Evolutionary conservation across 1,284 basidiomycete genomes (phyloP).

Genomic region (Coriolopsis trogii): DNA sequence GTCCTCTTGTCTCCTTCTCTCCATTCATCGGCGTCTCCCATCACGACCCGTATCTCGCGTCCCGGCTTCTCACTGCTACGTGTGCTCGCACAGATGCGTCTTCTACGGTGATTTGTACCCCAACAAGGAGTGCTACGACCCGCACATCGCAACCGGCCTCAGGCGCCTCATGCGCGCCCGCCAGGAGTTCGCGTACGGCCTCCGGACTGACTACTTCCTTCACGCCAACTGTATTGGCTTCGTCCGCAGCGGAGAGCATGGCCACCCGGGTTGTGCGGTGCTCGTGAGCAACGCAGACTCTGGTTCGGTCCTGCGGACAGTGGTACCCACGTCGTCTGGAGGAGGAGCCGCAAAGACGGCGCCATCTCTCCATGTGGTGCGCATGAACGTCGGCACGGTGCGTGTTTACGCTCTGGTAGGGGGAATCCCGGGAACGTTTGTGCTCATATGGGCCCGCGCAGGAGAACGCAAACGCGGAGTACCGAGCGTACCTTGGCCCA

Average conservation of each 20-base stretch:
- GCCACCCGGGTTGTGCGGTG: constrained; percentile 59
- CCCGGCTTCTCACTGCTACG: neutral
- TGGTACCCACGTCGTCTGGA: neutral
- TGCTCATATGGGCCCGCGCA: constrained; percentile 26
- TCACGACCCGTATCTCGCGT: neutral
- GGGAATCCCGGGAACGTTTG: neutral
- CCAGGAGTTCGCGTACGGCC: constrained; percentile 66
- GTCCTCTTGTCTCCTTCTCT: neutral
- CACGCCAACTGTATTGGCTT: constrained; percentile 73
- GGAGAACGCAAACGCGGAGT: constrained; percentile 46
- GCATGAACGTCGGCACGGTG: constrained; percentile 67
- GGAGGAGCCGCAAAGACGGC: constrained; percentile 9
- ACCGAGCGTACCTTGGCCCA: constrained; percentile 49
- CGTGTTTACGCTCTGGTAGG: constrained; percentile 29
- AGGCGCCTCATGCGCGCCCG: constrained; percentile 58
- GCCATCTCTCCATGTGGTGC: constrained; percentile 44
- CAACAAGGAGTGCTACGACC: constrained; percentile 65
- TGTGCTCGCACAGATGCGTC: constrained; percentile 61
- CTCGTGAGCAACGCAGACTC: constrained; percentile 62
- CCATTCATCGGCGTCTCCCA: too few species aligned
- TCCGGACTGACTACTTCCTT: constrained; percentile 58
- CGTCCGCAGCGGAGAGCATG: constrained; percentile 58
- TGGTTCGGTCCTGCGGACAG: too few species aligned
- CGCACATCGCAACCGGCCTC: constrained; percentile 52
- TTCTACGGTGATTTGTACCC: constrained; percentile 92